A percentile compares a stretch with the other conserved stretches of the same genome.
Conservation (phyloP, 352 stramenopile species). For the Phytopythium kandeliae region DNA sequence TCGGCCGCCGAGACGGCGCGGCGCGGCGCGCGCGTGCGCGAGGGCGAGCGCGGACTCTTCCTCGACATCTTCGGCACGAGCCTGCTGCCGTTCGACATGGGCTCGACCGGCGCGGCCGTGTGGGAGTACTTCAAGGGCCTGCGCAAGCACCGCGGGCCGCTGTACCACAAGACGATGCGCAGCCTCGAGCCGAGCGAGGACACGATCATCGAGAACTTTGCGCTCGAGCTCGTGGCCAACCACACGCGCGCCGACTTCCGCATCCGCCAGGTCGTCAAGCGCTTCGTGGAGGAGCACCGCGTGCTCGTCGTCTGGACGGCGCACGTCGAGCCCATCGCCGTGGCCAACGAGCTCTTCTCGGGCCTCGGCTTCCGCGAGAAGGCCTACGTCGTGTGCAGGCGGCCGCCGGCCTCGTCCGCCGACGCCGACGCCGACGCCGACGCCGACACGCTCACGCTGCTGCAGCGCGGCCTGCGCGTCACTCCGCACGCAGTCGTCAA, state of each 20-base stretch:
- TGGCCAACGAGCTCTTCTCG: conserved; percentile 22
- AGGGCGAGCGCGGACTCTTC: conserved; percentile 29
- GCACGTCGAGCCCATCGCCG: conserved; percentile 23
- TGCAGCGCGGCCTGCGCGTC: conserved; percentile 44
- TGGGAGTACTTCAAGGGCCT: conserved; percentile 22
- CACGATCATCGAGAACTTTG: conserved; percentile 38
- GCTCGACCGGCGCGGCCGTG: conserved; percentile 25
- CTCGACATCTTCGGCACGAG: conserved; percentile 26
- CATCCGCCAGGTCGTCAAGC: conserved; percentile 26
- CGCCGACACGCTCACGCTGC: conserved; percentile 23
- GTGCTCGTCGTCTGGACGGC: conserved; percentile 28
- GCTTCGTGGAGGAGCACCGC: conserved; percentile 25
- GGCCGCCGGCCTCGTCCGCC: conserved; percentile 8
- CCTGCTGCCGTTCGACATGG: conserved; percentile 24
- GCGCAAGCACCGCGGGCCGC: conserved; percentile 4
- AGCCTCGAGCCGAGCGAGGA: conserved; percentile 10
- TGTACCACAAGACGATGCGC: conserved; percentile 6
- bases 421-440: conserved; percentile 10
- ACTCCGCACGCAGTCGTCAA: conserved; percentile 15
- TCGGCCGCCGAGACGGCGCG: conserved; percentile 12
- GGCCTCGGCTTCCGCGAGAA: conserved; percentile 25
- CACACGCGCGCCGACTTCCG: conserved; percentile 27
- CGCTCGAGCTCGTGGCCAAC: conserved; percentile 29
- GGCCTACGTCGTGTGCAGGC: conserved; percentile 26
- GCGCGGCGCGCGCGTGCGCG: conserved; percentile 19